phyloP scores from a whole-genome alignment of 1,139 yeast species.

The Debaryomycetaceae sp. region DNA sequence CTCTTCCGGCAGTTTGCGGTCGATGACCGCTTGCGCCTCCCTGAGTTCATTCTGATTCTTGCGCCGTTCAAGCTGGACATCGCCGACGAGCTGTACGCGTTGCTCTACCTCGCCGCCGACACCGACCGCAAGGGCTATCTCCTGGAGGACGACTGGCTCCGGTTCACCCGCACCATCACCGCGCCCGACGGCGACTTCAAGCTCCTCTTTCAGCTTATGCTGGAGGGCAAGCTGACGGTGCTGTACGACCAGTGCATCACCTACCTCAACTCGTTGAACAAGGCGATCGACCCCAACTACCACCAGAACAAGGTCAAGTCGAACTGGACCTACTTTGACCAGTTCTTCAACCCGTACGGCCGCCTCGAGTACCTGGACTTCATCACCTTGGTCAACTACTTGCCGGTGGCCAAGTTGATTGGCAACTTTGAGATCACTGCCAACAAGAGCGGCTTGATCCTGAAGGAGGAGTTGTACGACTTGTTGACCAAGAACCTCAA shows the following conservation, averaged over 20 bases:
- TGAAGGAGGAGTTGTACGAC: constrained; percentile 28
- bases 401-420: constrained; percentile 45
- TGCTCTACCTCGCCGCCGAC: constrained; percentile 65
- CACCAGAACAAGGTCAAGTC: constrained; percentile 40
- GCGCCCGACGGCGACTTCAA: constrained; percentile 57
- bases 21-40: constrained; percentile 17
- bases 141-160: constrained; percentile 55
- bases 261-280: constrained; percentile 34
- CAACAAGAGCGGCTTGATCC: constrained; percentile 31
- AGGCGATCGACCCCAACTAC: constrained; percentile 39
- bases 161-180: constrained; percentile 52
- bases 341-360: constrained; percentile 41
- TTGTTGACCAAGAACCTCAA: constrained; percentile 36
- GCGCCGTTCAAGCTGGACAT: constrained; percentile 42
- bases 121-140: constrained; percentile 58
- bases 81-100: constrained; percentile 35
- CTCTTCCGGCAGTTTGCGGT: constrained; percentile 40
- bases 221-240: constrained; percentile 27
- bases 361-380: constrained; percentile 37
- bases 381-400: constrained; percentile 37
- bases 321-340: constrained; percentile 43
- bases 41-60: constrained; percentile 36
- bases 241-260: constrained; percentile 38
- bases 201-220: constrained; percentile 47
- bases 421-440: constrained; percentile 41